phyloP scores from a whole-genome alignment of 805 yeast genomes.

The Yarrowia bubula region DNA sequence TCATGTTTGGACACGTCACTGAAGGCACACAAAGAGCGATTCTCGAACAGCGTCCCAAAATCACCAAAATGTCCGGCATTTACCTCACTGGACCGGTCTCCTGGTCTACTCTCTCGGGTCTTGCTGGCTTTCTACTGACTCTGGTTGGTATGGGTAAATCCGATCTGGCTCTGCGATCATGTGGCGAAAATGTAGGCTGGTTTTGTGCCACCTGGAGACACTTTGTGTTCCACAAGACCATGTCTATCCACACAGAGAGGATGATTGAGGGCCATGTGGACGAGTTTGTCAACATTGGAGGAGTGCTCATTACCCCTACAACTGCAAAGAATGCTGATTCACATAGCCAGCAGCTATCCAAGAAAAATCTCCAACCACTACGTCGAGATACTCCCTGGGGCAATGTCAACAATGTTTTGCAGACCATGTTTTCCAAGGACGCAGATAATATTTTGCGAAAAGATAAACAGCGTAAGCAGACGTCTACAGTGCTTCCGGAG shows the following conservation, averaged over 20 bases:
- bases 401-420: background rate
- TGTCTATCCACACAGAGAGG: constrained; percentile 51
- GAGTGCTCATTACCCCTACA: background rate
- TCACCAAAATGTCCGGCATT: constrained; percentile 59
- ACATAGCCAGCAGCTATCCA: background rate
- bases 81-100: constrained; percentile 74
- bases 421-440: background rate
- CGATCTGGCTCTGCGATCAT: constrained; percentile 46
- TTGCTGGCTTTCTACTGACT: constrained; percentile 85
- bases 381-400: background rate
- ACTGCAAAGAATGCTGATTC: no score
- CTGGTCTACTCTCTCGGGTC: constrained; percentile 85
- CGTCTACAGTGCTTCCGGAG: constrained; percentile 21
- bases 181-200: constrained; percentile 50
- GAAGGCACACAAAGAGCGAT: constrained; percentile 84
- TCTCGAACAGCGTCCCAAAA: constrained; percentile 55
- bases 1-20: constrained; percentile 73
- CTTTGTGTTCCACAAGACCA: constrained; percentile 69
- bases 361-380: background rate
- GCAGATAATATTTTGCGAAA: background rate
- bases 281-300: constrained; percentile 8
- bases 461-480: background rate
- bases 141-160: constrained; percentile 63
- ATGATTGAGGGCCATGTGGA: constrained; percentile 13
- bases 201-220: constrained; percentile 79